A percentile compares a stretch with the other conserved stretches of the same genome.
These are phyloP conservation scores for Paraconiothyrium brasiliense DNA, from an alignment of 2,329 filamentous ascomycete species.

Conservation along the genomic window DNA sequence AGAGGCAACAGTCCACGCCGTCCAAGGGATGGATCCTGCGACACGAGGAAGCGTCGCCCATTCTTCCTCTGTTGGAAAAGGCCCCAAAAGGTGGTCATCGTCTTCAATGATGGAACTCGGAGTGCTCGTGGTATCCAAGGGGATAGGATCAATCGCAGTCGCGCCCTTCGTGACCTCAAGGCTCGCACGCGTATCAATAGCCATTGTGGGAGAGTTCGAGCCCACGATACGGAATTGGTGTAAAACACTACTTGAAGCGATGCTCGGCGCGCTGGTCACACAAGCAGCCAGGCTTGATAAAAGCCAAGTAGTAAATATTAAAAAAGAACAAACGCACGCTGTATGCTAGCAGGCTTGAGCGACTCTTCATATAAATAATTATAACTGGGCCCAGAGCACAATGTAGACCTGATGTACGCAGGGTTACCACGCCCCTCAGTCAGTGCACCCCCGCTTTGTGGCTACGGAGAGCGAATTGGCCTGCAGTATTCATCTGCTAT, in stretches of 20 bases:
- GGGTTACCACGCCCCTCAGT: slow-evolving; percentile 3
- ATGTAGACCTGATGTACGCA: slow-evolving; percentile 5
- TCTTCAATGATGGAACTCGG: slow-evolving; percentile 33
- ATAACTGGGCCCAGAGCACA: not conserved
- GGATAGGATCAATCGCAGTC: slow-evolving; percentile 36
- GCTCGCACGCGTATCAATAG: slow-evolving; percentile 37
- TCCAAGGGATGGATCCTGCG: slow-evolving; percentile 46
- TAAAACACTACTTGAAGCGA: not conserved
- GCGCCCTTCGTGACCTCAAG: slow-evolving; percentile 45
- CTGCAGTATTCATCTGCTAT: slow-evolving; percentile 1
- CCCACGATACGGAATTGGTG: not conserved
- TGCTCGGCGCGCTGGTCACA: not conserved
- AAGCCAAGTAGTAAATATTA: not conserved
- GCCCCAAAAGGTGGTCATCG: slow-evolving; percentile 30
- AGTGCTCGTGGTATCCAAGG: slow-evolving; percentile 34
- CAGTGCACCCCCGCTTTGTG: slow-evolving; percentile 7
- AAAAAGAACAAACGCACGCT: not conserved
- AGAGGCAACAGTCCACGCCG: slow-evolving; percentile 47
- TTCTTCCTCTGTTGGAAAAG: slow-evolving; percentile 48
- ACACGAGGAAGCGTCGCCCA: slow-evolving; percentile 48
- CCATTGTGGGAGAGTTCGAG: slow-evolving; percentile 27
- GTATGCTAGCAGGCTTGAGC: not conserved
- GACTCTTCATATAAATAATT: slow-evolving; percentile 8
- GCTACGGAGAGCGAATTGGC: slow-evolving; percentile 3
- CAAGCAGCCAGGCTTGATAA: slow-evolving; percentile 11